phyloP scores from a whole-genome alignment of 208 protist species.

The Crithidia bombi region DNA sequence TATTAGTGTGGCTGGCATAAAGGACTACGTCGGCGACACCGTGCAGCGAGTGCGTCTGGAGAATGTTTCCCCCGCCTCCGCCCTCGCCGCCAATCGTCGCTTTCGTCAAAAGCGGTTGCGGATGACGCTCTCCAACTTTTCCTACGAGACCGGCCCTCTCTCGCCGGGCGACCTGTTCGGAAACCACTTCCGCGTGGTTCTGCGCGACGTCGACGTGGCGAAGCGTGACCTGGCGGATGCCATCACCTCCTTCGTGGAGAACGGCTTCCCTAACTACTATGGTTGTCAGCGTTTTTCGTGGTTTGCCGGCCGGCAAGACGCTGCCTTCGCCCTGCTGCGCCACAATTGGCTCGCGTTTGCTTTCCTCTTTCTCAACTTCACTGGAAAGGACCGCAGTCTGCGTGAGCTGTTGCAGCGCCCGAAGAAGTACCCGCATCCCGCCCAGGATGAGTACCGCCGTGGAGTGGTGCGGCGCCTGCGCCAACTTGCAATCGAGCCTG shows the following conservation, averaged over 20 bases:
- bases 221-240: slow-evolving; percentile 46
- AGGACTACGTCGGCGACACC: slow-evolving; percentile 90
- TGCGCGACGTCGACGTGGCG: slow-evolving; percentile 73
- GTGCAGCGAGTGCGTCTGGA: slow-evolving; percentile 79
- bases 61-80: slow-evolving; percentile 67
- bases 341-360: slow-evolving; percentile 89
- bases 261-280: slow-evolving; percentile 91
- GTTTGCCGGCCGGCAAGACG: slow-evolving; percentile 81
- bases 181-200: slow-evolving; percentile 84
- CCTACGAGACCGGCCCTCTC: slow-evolving; percentile 73
- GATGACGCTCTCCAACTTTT: slow-evolving; percentile 81
- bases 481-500: slow-evolving; percentile 62
- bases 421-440: slow-evolving; percentile 78
- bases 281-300: slow-evolving; percentile 90
- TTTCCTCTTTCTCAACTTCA: slow-evolving; percentile 89
- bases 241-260: slow-evolving; percentile 47
- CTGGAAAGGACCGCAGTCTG: slow-evolving; percentile 52
- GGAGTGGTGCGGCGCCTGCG: slow-evolving; percentile 78
- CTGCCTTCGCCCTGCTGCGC: slow-evolving; percentile 77
- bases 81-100: slow-evolving; percentile 58
- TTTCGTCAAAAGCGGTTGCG: slow-evolving; percentile 43
- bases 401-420: slow-evolving; percentile 84
- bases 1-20: slow-evolving; percentile 85
- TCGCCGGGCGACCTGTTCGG: slow-evolving; percentile 75
- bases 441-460: slow-evolving; percentile 85